phyloP scores from a whole-genome alignment of 2,329 filamentous ascomycete genomes.

The Penicillium janthinellum region DNA sequence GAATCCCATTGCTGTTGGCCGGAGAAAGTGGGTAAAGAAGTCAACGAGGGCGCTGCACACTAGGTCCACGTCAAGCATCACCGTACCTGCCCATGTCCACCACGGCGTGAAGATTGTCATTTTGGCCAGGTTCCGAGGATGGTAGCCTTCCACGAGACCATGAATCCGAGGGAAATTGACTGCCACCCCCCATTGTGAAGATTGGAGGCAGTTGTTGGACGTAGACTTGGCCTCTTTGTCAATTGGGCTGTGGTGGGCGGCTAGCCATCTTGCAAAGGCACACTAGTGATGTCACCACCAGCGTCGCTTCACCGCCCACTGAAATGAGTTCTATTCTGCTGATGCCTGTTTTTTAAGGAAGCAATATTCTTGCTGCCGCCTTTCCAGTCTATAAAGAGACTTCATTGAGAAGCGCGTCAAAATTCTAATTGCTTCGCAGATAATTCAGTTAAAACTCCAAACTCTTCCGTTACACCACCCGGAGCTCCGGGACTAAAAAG shows the following conservation, averaged over 20 bases:
- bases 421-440: no score
- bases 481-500: no score
- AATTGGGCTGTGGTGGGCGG: background rate
- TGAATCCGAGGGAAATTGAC: background rate
- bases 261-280: background rate
- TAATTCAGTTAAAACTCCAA: no score
- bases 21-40: background rate
- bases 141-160: background rate
- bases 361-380: no score
- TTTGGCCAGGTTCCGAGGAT: conserved; percentile 1
- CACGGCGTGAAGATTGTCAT: conserved; percentile 33
- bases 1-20: conserved; percentile 73
- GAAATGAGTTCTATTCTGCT: no score
- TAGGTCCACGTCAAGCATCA: background rate
- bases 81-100: conserved; percentile 44
- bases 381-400: no score
- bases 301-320: background rate
- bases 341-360: no score
- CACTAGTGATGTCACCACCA: background rate
- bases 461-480: no score
- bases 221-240: background rate
- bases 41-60: background rate
- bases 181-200: conserved; percentile 14
- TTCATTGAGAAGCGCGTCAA: no score
- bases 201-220: background rate